Base-by-base conservation (phyloP, 352 stramenopile species). In the Globisporangium takayamanum region DNA sequence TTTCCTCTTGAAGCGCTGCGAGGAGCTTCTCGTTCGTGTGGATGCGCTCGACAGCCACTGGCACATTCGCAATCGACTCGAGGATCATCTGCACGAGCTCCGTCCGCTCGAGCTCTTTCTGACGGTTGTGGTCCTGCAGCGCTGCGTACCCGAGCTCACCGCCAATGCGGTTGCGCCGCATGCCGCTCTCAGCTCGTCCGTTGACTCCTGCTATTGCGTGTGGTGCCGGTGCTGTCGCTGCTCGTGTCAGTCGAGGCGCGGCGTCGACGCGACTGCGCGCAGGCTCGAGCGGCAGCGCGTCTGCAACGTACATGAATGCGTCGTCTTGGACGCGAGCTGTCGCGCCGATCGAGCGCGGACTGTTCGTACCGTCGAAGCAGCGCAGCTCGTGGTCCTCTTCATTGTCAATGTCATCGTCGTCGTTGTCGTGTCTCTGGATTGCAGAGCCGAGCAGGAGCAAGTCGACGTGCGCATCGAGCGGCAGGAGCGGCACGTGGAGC, bases 51-150 rank as follows among this genome's bases (percentile, higher is more conserved):
- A 91, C 70, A 18, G 81, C 81, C 56, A 86, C 73, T 1, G 81
- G 81, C 5, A 91, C 81, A 56, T 74, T 89, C 47, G 78, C 71
- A 50, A 91, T 85, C 28, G 81, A 87, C 68, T 88, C 78, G 10
- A 89, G 68, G 26, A 91, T 84, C 78, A 89, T 85, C 30, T 76
- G 68, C 63, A 91, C 68, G 48, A 91, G 64, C 63, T 89, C 78
- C 2, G 74, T 78, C 7, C 73, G 72, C 62, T 91, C 78, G n/a
- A 62, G 53, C 46, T 87, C 78, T 47, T 85, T 88, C 48, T 74
- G 76, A 16, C 63, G 65, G 25, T 80, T 66, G 51, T 77, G 69
- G 6, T 84, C 77, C 1, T n/a, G 57, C 18, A 50, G 26, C 20
- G 53, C 36, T n/a, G 52, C 28, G 4, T 50, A 47, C 26, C 36